Evolutionary conservation across 2,329 filamentous ascomycete genomes (phyloP), one percentile per base, ranked within the genome.

Genomic region (Fusarium marasasianum): DNA sequence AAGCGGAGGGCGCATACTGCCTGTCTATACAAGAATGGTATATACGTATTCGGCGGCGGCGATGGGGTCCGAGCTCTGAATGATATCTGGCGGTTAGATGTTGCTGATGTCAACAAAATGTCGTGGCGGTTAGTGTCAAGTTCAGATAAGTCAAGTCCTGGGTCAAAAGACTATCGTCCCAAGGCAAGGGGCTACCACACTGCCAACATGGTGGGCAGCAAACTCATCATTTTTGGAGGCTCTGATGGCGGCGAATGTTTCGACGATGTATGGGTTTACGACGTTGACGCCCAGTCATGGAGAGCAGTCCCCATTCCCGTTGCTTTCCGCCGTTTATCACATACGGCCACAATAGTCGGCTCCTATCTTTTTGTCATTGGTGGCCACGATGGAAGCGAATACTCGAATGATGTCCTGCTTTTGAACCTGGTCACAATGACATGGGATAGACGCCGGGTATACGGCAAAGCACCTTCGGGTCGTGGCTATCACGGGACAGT

Each of bases 211-310:
- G 91, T 93, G 48, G 91, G 91, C 72, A 88, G 87, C 81, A 93
- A 93, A 82, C 87, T 93, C 70, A 92, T 93, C 80, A 90, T 93
- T 76, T 93, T 89, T 79, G 91, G 91, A 44, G 91, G 91, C 40
- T 92, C 90, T 7, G 91, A 93, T 79, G 91, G 91, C 73, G 90
- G 90, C 58, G 91, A 93, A 81, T 93, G 91, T 82, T 93, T 93
- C 82, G 88, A 91, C 79, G 91, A 93, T 77, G 91, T 93, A 45
- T 93, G 91, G 91, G 88, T 93, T 37, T 93, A 92, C 82, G 91
- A 93, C 79, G 88, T 92, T 11, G 91, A 93, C 57, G 87, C 85
- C 44, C 85, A 88, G 66, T 74, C 84, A 31, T 93, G 91, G 90
- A 89, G 87, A 69, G 79, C 84, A 12, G 91, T 92, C 63, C 80